Evolutionary conservation across 441 rosid genomes (phyloP), one percentile per base, ranked within the genome.

Genomic region (Adansonia gregorii): DNA sequence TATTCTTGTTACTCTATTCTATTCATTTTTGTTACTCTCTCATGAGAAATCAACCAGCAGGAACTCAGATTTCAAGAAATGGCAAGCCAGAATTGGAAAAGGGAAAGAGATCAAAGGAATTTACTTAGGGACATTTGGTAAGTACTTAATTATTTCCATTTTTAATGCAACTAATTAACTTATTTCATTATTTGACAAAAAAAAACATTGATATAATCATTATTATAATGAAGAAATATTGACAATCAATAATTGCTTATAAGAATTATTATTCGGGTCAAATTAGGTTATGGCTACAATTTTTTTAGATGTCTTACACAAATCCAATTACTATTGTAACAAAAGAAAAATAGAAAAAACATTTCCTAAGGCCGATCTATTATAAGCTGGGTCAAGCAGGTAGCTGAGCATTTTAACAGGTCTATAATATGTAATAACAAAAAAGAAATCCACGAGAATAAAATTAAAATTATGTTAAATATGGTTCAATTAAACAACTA

Each of bases 41-140:
- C 17, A 49, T 60, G 77, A 72, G 15, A 79, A 48, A 39, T 31
- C 24, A 15, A 19, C 54, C 0, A 56, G 14, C 58, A 79, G 73
- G 27, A 79, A 74, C 11, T 39, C 78, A 0, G 66, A 60, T n/a
- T 46, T 11, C 15, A 79, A 31, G 10, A 83, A 74, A 69, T 83
- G 85, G 85, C 81, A 83, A 74, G 81, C 85, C 14, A 78, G 78
- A 24, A 63, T 80, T 0, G 81, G 81, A 17, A 80, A 58, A 77
- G 51, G 77, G 1, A 70, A 12, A 17, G 31, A 20, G 1, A 17
- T 24, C 4, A 39, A 52, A 45, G 76, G 79, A 24, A 22, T 77
- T 43, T 80, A 80, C 66, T 72, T 83, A 0, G 85, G 85, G 56
- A 68, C 81, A 55, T 83, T 77, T 48, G 81, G 85, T 79, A 58